Evolutionary conservation across 768 basidiomycete genomes (phyloP), one percentile per base, ranked within the genome.

Genomic region (Kwoniella newhampshirensis): DNA sequence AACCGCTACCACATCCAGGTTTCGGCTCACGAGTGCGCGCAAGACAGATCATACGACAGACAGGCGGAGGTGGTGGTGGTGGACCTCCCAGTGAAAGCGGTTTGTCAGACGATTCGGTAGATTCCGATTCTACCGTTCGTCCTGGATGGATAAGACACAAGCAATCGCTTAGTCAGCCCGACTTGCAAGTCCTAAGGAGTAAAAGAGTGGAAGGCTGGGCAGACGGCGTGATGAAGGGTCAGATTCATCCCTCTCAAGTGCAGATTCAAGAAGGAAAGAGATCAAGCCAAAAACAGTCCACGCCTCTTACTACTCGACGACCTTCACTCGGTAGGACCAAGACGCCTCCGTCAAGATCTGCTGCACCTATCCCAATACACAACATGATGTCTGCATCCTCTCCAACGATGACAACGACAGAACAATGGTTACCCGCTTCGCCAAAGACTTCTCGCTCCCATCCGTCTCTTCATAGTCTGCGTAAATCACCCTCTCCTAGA

Each of bases 191-290:
- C 7, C 23, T 58, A n/a, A 43, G 56, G 25, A 49, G 45, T 18
- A 50, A 40, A 25, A 32, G 56, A 43, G 43, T 58, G 2, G 56
- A 58, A 51, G 56, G 56, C 11, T 58, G 56, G 56, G 42, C 56
- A 17, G 56, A 45, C 25, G 37, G 39, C 6, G 50, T 51, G 23
- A 51, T 51, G 50, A 51, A 32, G 12, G 50, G 40, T 6, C 40
- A 42, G 6, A 6, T 13, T 6, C 32, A 32, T 32, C 7, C 13
- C 32, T n/a, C n/a, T n/a, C 32, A 32, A 32, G 32, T 6, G 7
- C 32, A 32, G 32, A n/a, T n/a, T 32, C 32, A 32, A n/a, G n/a
- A n/a, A n/a, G n/a, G n/a, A n/a, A n/a, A n/a, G n/a, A n/a, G 36
- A n/a, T 37, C 36, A 37, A 9, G 36, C 36, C 32, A 32, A 32